Conservation (phyloP, 257 asterid species). For the Gentiana dahurica region DNA sequence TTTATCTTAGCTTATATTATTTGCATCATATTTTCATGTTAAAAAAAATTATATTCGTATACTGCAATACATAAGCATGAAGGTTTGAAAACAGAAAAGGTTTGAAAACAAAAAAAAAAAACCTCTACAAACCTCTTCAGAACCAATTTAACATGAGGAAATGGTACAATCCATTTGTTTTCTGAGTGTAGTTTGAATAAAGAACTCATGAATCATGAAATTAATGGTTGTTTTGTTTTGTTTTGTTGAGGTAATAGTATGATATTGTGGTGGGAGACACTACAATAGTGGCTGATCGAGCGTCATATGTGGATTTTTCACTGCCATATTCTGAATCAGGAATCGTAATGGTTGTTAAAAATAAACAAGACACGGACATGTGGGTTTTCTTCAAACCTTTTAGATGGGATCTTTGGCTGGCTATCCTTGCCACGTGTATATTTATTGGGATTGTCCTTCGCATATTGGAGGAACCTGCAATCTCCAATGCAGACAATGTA, state of each 20-base stretch:
- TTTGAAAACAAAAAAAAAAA: no score
- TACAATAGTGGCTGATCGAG: conserved; percentile 41
- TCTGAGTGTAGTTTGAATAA: background rate
- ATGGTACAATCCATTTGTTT: background rate
- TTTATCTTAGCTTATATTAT: no score
- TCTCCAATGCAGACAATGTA: conserved; percentile 8
- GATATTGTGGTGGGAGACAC: conserved; percentile 54
- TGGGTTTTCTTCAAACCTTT: conserved; percentile 43
- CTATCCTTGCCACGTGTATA: conserved; percentile 19
- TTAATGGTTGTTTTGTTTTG: background rate
- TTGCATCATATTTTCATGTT: no score
- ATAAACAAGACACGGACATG: conserved; percentile 34
- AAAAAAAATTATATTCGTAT: no score
- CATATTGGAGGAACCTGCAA: conserved; percentile 19
- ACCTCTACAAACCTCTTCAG: no score
- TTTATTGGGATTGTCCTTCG: conserved; percentile 24
- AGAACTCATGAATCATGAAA: background rate
- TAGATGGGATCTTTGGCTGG: conserved; percentile 39
- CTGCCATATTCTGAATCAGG: conserved; percentile 57
- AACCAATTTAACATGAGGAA: no score
- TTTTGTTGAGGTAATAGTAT: conserved; percentile 16
- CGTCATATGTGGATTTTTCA: conserved; percentile 31
- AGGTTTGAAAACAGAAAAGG: no score
- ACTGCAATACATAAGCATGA: no score
- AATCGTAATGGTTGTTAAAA: conserved; percentile 30